These are phyloP conservation scores for Starmerella vaccinii DNA, from an alignment of 805 yeast genomes.

Conservation along the genomic window DNA sequence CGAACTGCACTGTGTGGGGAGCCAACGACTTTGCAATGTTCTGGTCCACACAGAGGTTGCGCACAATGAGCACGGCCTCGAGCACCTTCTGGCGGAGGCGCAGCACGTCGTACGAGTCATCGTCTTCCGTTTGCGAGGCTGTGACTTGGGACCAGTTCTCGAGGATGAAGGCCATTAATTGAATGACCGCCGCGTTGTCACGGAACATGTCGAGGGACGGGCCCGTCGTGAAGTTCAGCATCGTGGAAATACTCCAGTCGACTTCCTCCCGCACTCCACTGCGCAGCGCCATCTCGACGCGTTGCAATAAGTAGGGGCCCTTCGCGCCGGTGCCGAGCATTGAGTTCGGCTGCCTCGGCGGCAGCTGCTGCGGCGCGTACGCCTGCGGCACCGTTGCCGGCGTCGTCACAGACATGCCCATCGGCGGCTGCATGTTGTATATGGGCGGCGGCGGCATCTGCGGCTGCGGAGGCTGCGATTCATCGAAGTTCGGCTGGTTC, in stretches of 20 bases:
- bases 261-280: conserved; percentile 57
- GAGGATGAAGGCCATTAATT: conserved; percentile 11
- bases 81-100: conserved; percentile 29
- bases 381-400: conserved; percentile 29
- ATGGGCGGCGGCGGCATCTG: conserved; percentile 17
- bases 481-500: not conserved
- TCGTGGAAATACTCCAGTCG: conserved; percentile 57
- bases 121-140: conserved; percentile 12
- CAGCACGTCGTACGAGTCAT: conserved; percentile 15
- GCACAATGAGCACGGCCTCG: conserved; percentile 53
- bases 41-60: conserved; percentile 77
- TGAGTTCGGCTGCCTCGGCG: conserved; percentile 17
- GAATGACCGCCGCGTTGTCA: conserved; percentile 15
- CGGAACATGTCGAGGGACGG: conserved; percentile 18
- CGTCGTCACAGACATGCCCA: conserved; percentile 30
- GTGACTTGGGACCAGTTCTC: conserved; percentile 16
- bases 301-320: conserved; percentile 53
- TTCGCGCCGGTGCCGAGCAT: conserved; percentile 31
- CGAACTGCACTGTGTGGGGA: conserved; percentile 28
- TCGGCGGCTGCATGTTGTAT: conserved; percentile 26
- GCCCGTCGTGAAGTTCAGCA: conserved; percentile 36
- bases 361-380: conserved; percentile 26
- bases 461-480: conserved; percentile 5
- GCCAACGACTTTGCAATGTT: conserved; percentile 64
- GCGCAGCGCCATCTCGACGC: conserved; percentile 61